phyloP scores from a whole-genome alignment of 176 grass and related monocot species.

The Rhynchospora tenuis region DNA sequence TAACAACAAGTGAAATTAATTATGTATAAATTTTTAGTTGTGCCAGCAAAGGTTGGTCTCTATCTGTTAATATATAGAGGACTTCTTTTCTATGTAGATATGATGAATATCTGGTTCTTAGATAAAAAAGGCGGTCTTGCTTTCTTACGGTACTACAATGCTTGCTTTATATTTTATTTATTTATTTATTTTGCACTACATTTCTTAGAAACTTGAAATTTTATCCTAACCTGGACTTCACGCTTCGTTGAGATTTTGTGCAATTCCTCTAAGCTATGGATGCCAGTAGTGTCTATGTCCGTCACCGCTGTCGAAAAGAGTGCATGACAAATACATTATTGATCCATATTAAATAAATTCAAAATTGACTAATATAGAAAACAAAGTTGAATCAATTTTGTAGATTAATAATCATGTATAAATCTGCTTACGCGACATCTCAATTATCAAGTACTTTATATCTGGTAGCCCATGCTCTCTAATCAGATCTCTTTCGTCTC shows the following conservation, averaged over 20 bases:
- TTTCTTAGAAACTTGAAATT: neutral
- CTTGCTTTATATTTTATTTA: neutral
- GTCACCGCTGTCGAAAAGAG: slow-evolving; percentile 49
- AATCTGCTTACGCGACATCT: slow-evolving; percentile 70
- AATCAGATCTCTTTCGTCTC: slow-evolving; percentile 65
- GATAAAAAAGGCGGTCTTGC: neutral
- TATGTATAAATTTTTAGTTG: neutral
- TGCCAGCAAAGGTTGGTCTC: neutral
- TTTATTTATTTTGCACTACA: neutral
- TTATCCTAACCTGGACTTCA: slow-evolving; percentile 49
- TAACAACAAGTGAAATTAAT: neutral
- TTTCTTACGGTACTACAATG: neutral
- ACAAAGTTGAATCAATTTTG: neutral
- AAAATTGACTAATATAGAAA: neutral
- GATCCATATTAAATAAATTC: neutral
- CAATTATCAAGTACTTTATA: slow-evolving; percentile 59
- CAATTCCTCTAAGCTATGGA: slow-evolving; percentile 63
- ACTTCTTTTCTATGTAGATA: neutral
- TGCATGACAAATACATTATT: neutral
- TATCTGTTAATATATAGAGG: neutral
- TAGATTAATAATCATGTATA: neutral
- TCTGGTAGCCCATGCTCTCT: slow-evolving; percentile 27
- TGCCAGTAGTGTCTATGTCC: slow-evolving; percentile 77
- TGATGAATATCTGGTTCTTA: neutral
- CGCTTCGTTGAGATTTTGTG: slow-evolving; percentile 47